Percentiles rank a stretch among this genome's conserved stretches.
Conservation (phyloP, 345 rosid species). For the Pistacia atlantica region DNA sequence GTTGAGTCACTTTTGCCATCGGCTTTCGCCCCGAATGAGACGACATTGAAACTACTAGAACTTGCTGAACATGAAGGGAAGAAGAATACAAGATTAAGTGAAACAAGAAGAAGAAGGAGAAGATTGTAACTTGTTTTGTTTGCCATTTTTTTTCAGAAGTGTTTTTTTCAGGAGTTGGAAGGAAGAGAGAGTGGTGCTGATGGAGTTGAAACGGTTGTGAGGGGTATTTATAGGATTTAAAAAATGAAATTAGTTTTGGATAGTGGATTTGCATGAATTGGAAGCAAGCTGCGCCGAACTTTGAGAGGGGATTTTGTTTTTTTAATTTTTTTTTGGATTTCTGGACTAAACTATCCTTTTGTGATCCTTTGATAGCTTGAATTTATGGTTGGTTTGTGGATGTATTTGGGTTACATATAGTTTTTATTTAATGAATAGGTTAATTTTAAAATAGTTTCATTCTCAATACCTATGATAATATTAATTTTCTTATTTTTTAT, state of each 20-base stretch:
- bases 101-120: slow-evolving; percentile 16
- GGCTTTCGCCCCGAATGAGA: slow-evolving; percentile 55
- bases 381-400: background rate
- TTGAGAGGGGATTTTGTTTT: background rate
- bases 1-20: slow-evolving; percentile 27
- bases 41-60: slow-evolving; percentile 32
- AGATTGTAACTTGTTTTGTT: background rate
- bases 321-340: background rate
- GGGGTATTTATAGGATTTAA: slow-evolving; percentile 34
- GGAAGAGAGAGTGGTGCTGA: background rate
- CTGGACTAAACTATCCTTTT: background rate
- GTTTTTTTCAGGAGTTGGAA: background rate
- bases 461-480: no score
- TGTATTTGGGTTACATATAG: no score
- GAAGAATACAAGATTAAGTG: slow-evolving; percentile 17
- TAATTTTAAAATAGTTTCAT: no score
- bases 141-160: background rate
- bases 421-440: no score
- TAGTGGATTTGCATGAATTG: background rate
- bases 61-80: slow-evolving; percentile 14
- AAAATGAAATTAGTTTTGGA: background rate
- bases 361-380: background rate
- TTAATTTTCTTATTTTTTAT: no score
- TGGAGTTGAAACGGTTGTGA: slow-evolving; percentile 17
- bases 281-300: slow-evolving; percentile 10